These are phyloP conservation scores for Fusarium poae DNA, from an alignment of 2,329 filamentous ascomycete genomes.

Conservation along the genomic window DNA sequence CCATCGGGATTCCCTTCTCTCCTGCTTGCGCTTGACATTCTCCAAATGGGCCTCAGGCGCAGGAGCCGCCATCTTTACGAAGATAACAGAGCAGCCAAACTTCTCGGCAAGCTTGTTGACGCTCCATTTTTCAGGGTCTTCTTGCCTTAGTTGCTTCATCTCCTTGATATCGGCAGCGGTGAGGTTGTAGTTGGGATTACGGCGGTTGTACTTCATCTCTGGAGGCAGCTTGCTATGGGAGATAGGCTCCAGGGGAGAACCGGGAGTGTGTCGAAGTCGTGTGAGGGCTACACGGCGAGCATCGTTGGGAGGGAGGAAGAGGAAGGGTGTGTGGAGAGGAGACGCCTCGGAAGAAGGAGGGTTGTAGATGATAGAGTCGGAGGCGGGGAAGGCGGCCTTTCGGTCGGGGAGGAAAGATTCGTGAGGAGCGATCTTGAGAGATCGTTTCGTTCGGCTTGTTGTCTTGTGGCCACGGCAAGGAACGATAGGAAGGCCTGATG, in stretches of 20 bases:
- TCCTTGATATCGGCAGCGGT: constrained; percentile 68
- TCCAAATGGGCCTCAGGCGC: constrained; percentile 63
- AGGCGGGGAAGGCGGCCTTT: constrained; percentile 49
- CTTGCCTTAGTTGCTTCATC: constrained; percentile 67
- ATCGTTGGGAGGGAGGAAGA: constrained; percentile 71
- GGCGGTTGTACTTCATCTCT: constrained; percentile 52
- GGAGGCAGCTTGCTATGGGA: constrained; percentile 52
- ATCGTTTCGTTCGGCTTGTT: constrained; percentile 66
- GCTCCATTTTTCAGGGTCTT: constrained; percentile 69
- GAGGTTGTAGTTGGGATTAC: constrained; percentile 64
- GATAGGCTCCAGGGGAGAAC: constrained; percentile 39
- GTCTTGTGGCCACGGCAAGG: constrained; percentile 63
- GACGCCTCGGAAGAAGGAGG: constrained; percentile 67
- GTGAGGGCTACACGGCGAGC: constrained; percentile 66
- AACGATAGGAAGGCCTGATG: constrained; percentile 44
- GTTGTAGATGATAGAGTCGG: constrained; percentile 67
- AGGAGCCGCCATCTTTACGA: constrained; percentile 70
- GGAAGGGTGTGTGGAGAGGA: constrained; percentile 75
- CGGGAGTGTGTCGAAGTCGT: constrained; percentile 56
- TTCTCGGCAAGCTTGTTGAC: constrained; percentile 65
- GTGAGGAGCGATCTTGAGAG: constrained; percentile 72
- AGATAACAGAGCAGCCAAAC: constrained; percentile 68
- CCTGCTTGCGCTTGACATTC: constrained; percentile 60
- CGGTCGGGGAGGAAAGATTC: constrained; percentile 66
- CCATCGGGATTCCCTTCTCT: constrained; percentile 67